A percentile compares a stretch with the other conserved stretches of the same genome.
phyloP scores from a whole-genome alignment of 306 rosid species.

The Oxytropis ochrocephala region DNA sequence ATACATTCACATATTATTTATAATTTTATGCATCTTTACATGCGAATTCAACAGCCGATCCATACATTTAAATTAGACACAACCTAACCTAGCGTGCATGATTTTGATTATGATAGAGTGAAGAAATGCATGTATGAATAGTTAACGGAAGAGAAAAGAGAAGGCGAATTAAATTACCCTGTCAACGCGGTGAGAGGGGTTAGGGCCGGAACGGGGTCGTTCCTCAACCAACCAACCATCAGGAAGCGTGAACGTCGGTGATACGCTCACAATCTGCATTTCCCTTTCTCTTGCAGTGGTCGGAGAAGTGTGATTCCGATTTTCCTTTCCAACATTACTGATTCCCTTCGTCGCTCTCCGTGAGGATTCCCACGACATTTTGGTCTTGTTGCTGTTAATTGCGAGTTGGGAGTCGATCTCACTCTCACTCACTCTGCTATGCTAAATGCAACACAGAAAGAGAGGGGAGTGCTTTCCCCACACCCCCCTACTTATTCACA shows the following conservation, averaged over 20 bases:
- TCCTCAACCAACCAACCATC: conserved; percentile 42
- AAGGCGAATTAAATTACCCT: conserved; percentile 16
- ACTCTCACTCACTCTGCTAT: too few relatives aligned
- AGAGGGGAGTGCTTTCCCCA: too few relatives aligned
- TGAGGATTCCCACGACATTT: neutral
- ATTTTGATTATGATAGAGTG: neutral
- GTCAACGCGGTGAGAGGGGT: conserved; percentile 16
- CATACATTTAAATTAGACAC: neutral
- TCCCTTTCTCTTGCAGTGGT: neutral
- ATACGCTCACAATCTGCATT: neutral
- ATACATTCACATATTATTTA: too few relatives aligned
- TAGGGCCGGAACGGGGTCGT: conserved; percentile 22
- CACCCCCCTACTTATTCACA: too few relatives aligned
- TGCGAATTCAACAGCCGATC: neutral
- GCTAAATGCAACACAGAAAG: too few relatives aligned
- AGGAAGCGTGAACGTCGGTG: conserved; percentile 37
- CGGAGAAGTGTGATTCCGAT: neutral
- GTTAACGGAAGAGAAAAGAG: neutral
- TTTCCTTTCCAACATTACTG: neutral
- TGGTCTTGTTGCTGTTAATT: too few relatives aligned
- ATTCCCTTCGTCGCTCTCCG: neutral
- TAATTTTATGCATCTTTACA: too few relatives aligned
- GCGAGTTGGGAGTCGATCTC: too few relatives aligned
- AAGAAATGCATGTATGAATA: conserved; percentile 12
- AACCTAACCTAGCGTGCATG: neutral